Evolutionary conservation across 108 stramenopile genomes (phyloP).

Genomic region (Cyclotella distinguenda): DNA sequence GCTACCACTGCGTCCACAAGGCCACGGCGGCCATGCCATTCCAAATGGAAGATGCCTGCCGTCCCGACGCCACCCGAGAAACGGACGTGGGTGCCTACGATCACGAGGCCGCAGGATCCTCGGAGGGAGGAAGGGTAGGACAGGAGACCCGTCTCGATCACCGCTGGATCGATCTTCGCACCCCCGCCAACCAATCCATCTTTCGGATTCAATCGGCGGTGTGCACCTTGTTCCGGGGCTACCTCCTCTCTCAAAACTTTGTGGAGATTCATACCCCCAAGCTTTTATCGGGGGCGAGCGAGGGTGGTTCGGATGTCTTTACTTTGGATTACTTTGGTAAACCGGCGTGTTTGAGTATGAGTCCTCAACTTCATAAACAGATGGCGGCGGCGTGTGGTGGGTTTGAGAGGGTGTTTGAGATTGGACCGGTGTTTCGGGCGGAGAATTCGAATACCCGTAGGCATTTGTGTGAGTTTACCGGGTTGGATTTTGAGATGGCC

Average conservation of each 20-base stretch:
- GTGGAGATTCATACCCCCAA: constrained; percentile 98
- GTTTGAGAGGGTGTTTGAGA: constrained; percentile 97
- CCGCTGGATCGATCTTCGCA: constrained; percentile 97
- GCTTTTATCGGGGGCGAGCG: constrained; percentile 95
- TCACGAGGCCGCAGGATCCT: constrained; percentile 66
- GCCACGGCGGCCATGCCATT: constrained; percentile 89
- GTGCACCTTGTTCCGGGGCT: constrained; percentile 93
- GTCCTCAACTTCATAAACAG: constrained; percentile 99
- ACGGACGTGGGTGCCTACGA: constrained; percentile 84
- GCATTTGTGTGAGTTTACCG: constrained; percentile 99
- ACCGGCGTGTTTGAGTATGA: constrained; percentile 96
- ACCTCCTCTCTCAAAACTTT: constrained; percentile 86
- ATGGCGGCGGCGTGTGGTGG: constrained; percentile 97
- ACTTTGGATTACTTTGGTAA: constrained; percentile 95
- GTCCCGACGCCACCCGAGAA: constrained; percentile 83
- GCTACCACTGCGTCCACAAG: constrained; percentile 87
- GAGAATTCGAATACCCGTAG: constrained; percentile 97
- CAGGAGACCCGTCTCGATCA: constrained; percentile 93
- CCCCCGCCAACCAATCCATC: constrained; percentile 98
- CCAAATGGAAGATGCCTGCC: constrained; percentile 96
- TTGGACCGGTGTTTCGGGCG: constrained; percentile 99
- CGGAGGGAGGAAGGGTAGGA: constrained; percentile 76
- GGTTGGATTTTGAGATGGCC: constrained; percentile 98
- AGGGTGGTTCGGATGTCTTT: constrained; percentile 97
- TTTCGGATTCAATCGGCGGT: constrained; percentile 96